Evolutionary conservation across 2,329 filamentous ascomycete species (phyloP).

Genomic region (Colletotrichum noveboracense): DNA sequence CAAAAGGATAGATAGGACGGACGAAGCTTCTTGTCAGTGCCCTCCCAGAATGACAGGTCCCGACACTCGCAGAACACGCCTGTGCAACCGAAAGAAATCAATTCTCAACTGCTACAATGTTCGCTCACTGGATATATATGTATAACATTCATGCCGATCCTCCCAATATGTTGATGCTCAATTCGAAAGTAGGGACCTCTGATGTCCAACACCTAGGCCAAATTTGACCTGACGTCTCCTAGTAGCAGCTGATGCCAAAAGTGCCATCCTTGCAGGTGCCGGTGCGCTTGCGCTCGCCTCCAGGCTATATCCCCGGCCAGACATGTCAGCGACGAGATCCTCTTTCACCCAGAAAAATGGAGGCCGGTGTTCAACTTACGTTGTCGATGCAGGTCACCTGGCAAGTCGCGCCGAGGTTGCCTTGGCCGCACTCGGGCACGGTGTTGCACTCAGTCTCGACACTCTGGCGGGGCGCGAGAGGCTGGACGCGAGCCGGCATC

Average conservation of each 20-base stretch:
- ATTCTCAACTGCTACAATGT: not conserved
- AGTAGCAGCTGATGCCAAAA: not conserved
- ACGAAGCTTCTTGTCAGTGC: not conserved
- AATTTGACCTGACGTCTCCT: too few relatives aligned
- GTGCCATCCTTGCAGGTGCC: not conserved
- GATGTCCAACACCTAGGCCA: not conserved
- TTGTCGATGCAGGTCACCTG: not conserved
- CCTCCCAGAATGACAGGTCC: not conserved
- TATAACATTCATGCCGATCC: not conserved
- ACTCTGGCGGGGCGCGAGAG: not conserved
- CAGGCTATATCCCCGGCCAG: not conserved
- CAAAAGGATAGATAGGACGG: not conserved
- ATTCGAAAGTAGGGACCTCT: not conserved
- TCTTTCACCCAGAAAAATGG: too few relatives aligned
- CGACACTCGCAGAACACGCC: not conserved
- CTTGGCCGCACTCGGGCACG: not conserved
- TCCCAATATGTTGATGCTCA: not conserved
- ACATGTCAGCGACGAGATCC: not conserved
- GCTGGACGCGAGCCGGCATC: not conserved
- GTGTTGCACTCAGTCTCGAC: fast-evolving
- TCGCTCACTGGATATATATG: not conserved
- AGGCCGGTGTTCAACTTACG: not conserved
- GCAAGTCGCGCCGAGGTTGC: not conserved
- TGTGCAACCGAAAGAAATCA: not conserved
- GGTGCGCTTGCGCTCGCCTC: not conserved